A percentile compares a stretch with the other conserved stretches of the same genome.
These are phyloP conservation scores for Aspergillus sergii DNA, from an alignment of 2,329 filamentous ascomycete species.

Conservation along the genomic window DNA sequence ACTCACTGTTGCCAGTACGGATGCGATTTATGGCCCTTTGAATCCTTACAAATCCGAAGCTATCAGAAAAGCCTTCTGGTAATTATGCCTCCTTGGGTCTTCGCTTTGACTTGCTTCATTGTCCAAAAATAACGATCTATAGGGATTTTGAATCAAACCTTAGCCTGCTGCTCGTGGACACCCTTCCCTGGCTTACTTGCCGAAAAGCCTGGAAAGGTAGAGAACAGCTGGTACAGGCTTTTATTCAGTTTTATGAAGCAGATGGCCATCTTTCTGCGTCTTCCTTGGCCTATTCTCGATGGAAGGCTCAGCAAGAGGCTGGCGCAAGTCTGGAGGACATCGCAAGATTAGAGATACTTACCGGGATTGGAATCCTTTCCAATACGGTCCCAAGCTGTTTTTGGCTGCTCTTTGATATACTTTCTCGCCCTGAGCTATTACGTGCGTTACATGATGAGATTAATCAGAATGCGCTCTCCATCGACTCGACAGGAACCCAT, in stretches of 20 bases:
- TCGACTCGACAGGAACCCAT: constrained; percentile 18
- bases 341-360: constrained; percentile 29
- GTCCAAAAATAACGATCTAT: not conserved
- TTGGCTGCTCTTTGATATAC: constrained; percentile 51
- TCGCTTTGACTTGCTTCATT: not conserved
- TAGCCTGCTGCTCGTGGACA: constrained; percentile 30
- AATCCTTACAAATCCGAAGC: constrained; percentile 30
- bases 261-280: constrained; percentile 41
- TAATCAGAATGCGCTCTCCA: constrained; percentile 25
- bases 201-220: constrained; percentile 43
- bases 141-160: constrained; percentile 45
- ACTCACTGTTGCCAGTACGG: constrained; percentile 31
- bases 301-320: constrained; percentile 13
- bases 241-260: constrained; percentile 45
- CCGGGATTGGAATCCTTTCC: constrained; percentile 39
- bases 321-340: constrained; percentile 26
- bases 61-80: constrained; percentile 1
- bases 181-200: constrained; percentile 40
- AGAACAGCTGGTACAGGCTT: constrained; percentile 37
- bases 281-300: constrained; percentile 21
- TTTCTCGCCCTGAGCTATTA: constrained; percentile 43
- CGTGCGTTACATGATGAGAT: constrained; percentile 46
- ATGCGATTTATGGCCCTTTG: constrained; percentile 30
- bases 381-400: constrained; percentile 50
- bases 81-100: too few species aligned